phyloP scores from a whole-genome alignment of 345 rosid genomes.

The Populus nigra region DNA sequence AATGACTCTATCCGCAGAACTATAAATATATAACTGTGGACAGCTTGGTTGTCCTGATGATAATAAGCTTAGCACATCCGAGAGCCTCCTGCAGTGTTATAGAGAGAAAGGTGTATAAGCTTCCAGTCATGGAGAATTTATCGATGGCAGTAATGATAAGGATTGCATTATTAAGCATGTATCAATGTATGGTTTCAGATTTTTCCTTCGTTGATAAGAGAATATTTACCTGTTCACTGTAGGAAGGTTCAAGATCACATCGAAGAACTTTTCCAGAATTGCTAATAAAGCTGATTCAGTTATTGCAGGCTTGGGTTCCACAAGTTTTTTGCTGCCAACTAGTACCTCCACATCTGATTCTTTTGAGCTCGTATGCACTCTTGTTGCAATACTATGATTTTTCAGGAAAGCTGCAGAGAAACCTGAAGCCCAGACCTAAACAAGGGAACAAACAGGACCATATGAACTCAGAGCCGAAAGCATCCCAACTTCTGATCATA shows the following conservation, averaged over 20 bases:
- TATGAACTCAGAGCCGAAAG: background rate
- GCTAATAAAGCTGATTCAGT: slow-evolving; percentile 80
- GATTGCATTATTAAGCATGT: background rate
- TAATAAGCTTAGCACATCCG: slow-evolving; percentile 57
- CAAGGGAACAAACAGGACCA: slow-evolving; percentile 20
- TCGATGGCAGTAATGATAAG: background rate
- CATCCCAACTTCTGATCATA: background rate
- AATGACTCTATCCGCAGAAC: slow-evolving; percentile 93
- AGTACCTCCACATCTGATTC: slow-evolving; percentile 29
- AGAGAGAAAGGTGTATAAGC: background rate
- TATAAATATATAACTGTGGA: slow-evolving; percentile 92
- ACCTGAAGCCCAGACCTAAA: slow-evolving; percentile 96
- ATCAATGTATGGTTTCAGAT: background rate
- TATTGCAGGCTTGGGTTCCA: slow-evolving; percentile 61
- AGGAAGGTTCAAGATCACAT: slow-evolving; percentile 75
- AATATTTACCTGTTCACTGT: slow-evolving; percentile 63
- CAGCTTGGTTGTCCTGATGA: slow-evolving; percentile 80
- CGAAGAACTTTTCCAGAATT: slow-evolving; percentile 76
- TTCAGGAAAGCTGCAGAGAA: slow-evolving; percentile 95
- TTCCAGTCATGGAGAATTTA: background rate
- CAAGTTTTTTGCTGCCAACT: slow-evolving; percentile 27
- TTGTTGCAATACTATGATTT: slow-evolving; percentile 80
- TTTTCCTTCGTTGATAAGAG: background rate
- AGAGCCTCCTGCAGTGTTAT: slow-evolving; percentile 63
- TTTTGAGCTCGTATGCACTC: slow-evolving; percentile 37